These are phyloP conservation scores for Nannochloris sp. DNA, from an alignment of 139 green algal species.

Conservation along the genomic window DNA sequence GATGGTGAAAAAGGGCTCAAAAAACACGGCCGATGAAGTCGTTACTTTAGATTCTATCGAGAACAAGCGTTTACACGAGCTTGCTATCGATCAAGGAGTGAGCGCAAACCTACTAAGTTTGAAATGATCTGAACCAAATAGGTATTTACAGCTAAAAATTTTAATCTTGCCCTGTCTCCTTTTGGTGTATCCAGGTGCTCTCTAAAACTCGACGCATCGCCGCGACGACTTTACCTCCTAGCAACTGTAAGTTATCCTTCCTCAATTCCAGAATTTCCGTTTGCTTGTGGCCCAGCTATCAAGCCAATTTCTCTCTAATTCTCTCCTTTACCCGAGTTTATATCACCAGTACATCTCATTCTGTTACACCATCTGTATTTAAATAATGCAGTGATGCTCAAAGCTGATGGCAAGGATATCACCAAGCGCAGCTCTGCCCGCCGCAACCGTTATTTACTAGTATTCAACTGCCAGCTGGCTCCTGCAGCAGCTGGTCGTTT, in stretches of 20 bases:
- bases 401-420: conserved; percentile 74
- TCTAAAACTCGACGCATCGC: not conserved
- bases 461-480: conserved; percentile 55
- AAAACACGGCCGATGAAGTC: not conserved
- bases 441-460: conserved; percentile 42
- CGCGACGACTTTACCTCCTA: not conserved
- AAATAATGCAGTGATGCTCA: conserved; percentile 57
- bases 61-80: not conserved
- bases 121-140: not conserved
- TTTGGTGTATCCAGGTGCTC: not conserved
- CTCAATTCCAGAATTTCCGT: no score
- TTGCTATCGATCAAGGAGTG: not conserved
- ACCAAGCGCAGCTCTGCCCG: conserved; percentile 63
- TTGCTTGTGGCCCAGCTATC: not conserved
- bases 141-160: not conserved
- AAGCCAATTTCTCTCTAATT: not conserved
- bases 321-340: not conserved
- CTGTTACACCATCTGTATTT: not conserved
- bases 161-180: not conserved
- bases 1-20: not conserved
- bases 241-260: not conserved
- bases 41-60: not conserved
- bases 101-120: not conserved
- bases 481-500: conserved; percentile 48
- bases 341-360: not conserved